Base-by-base conservation (phyloP, 805 yeast species). In the Saccharomycopsis olivae region DNA sequence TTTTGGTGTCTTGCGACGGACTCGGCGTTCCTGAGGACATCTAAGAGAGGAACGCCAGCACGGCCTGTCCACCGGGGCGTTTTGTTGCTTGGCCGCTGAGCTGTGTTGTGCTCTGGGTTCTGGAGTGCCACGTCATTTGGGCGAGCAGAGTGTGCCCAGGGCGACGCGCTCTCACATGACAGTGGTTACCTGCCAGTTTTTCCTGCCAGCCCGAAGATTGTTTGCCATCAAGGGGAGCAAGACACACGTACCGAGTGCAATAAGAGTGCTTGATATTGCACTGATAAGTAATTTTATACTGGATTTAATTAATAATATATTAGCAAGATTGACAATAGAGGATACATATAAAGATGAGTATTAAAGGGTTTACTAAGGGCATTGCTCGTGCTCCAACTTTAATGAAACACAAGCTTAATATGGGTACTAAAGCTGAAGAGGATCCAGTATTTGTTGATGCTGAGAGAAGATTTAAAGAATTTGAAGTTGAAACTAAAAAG, bases 361-460 rank as follows among this genome's bases (percentile, higher is more conserved):
- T 86, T 62, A 86, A 85, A 60, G 96, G 96, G 34, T 62, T 86
- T 50, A 80, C 79, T 46, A 86, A 84, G 61, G 75, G 88, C 27
- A 65, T 85, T 46, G 72, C 75, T 34, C 68, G 95, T 53, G 95
- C 96, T 5, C 98, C 98, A 33, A 97, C 92, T 62, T 73, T 70
- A 51, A 69, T 92, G 59, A 80, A 92, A 51, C 95, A 84, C 61
- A 87, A 86, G 70, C 61, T 92, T 64, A 80, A 92, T 61, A 87
- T 86, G 85, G 95, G 80, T n/a, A 68, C 66, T 35, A 60, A 61
- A 16, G 77, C 87, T n/a, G 48, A 41, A 28, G 68, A 63, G 35
- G 98, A 92, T 55, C 75, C 95, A 0, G 96, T 92, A 11, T 92
- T 87, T 59, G 72, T 71, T 21, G 98, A 92, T 63, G 97, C 98